Evolutionary conservation across 805 yeast species (phyloP).

Genomic region (Candida silvatica): DNA sequence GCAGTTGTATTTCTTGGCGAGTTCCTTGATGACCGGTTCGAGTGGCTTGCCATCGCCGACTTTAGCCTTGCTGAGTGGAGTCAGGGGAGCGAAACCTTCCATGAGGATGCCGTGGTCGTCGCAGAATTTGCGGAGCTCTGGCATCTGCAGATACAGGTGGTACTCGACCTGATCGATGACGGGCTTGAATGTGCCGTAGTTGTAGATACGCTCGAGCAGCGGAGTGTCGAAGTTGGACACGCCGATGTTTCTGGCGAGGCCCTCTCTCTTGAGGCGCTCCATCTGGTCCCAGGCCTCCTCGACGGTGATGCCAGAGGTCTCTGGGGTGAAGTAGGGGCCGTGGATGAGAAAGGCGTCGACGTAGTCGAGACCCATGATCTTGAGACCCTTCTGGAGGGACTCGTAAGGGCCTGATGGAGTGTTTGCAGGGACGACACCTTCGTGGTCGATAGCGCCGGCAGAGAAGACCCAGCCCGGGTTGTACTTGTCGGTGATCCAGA

Average conservation of each 20-base stretch:
- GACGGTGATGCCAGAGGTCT: conserved; percentile 35
- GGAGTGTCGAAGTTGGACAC: conserved; percentile 52
- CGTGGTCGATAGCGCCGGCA: conserved; percentile 6
- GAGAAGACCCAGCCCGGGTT: conserved; percentile 27
- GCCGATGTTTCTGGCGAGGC: conserved; percentile 40
- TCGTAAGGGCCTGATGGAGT: conserved; percentile 35
- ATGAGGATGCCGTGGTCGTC: conserved; percentile 40
- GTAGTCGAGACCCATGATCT: conserved; percentile 40
- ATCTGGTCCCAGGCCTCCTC: conserved; percentile 44
- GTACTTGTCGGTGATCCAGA: conserved; percentile 59
- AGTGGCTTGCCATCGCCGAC: conserved; percentile 32
- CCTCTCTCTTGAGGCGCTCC: conserved; percentile 33
- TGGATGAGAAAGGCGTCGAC: conserved; percentile 59
- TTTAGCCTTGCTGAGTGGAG: conserved; percentile 43
- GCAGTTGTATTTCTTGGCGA: conserved; percentile 49
- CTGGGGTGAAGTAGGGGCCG: conserved; percentile 38
- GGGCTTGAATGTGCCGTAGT: conserved; percentile 37
- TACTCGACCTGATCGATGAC: conserved; percentile 64
- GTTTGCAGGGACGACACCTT: conserved; percentile 5
- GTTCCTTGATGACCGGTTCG: conserved; percentile 25
- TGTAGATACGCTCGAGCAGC: conserved; percentile 31
- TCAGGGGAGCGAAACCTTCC: conserved; percentile 62
- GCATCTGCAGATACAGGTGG: conserved; percentile 56
- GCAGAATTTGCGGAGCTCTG: conserved; percentile 44
- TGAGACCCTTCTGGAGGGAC: conserved; percentile 37